Conservation (phyloP, 2,329 filamentous ascomycete species). For the Teratosphaeriaceae sp. region DNA sequence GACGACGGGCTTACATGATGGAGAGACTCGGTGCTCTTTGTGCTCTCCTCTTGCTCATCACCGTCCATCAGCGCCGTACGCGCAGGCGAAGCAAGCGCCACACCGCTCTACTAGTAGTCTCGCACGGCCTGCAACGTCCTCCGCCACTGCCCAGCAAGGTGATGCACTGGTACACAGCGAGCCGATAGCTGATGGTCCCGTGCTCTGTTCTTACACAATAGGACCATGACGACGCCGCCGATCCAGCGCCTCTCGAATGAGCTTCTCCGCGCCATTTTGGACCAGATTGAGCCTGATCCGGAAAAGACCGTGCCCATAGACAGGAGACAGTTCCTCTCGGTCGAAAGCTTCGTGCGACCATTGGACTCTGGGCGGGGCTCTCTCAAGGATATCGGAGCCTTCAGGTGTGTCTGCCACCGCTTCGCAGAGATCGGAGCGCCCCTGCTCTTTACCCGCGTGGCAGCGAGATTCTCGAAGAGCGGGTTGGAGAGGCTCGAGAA, state of each 20-base stretch:
- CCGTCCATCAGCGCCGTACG: not conserved
- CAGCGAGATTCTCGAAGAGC: conserved; percentile 44
- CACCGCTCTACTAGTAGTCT: not conserved
- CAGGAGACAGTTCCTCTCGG: conserved; percentile 44
- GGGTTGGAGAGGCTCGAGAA: conserved; percentile 45
- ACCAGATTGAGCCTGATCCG: conserved; percentile 46
- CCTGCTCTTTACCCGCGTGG: conserved; percentile 46
- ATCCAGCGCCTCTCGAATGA: conserved; percentile 38
- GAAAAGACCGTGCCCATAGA: conserved; percentile 46
- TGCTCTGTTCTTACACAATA: not conserved
- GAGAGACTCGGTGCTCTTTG: not conserved
- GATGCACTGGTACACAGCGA: no score
- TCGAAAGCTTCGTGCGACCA: conserved; percentile 45
- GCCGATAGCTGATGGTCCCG: no score
- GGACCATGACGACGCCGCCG: not conserved
- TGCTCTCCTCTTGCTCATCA: not conserved
- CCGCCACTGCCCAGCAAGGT: no score
- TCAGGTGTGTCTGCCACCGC: conserved; percentile 43
- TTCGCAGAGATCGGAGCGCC: conserved; percentile 46
- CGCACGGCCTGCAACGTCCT: no score
- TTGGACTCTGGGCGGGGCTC: conserved; percentile 37
- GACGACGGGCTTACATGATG: not conserved
- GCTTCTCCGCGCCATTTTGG: conserved; percentile 44
- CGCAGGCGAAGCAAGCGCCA: not conserved
- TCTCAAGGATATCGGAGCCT: conserved; percentile 38